Base-by-base conservation (phyloP, 1,284 basidiomycete genomes). In the Coniferiporia weirii region DNA sequence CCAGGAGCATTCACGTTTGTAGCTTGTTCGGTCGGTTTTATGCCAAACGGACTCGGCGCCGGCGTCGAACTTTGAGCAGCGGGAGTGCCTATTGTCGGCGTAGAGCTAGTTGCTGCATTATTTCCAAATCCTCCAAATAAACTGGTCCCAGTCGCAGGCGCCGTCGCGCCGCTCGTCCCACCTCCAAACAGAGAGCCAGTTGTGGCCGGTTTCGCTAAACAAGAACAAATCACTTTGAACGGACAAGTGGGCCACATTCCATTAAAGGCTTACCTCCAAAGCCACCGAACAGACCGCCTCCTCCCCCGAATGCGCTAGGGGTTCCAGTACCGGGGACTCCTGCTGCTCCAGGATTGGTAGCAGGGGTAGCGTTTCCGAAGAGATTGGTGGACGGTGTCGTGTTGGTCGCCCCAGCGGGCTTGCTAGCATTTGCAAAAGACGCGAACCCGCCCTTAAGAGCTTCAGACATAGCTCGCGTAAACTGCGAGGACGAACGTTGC, bases 361-460 rank as follows among this genome's bases (percentile, higher is more conserved):
- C 19, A 34, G 58, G 22, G 1, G 57, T 17, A 13, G 48, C n/a
- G n/a, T 56, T 57, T 20, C 51, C 56, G 50, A 54, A 58, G 2
- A 44, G 7, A n/a, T n/a, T 57, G 15, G 48, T 46, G 8, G 50
- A 15, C 4, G 27, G 40, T 35, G 59, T 51, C 32, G 59, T 48
- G 27, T 43, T 44, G 12, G 43, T 49, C 2, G 53, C 34, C 15
- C 56, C 52, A 52, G 47, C 19, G 19, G 53, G 46, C 44, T 52
- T 55, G 56, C n/a, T 58, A 6, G 13, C 17, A n/a, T 19, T 40
- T 34, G 60, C 40, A 35, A 62, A 62, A 12, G 52, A 50, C 19
- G 45, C 22, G 32, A 62, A 62, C 12, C 61, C 57, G 27, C 57
- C 57, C 45, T 59, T 59, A 49, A 62, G 54, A 40, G 57, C 46